These are phyloP conservation scores for Wickerhamiella kurtzmanii DNA, from an alignment of 805 yeast species.

Conservation along the genomic window DNA sequence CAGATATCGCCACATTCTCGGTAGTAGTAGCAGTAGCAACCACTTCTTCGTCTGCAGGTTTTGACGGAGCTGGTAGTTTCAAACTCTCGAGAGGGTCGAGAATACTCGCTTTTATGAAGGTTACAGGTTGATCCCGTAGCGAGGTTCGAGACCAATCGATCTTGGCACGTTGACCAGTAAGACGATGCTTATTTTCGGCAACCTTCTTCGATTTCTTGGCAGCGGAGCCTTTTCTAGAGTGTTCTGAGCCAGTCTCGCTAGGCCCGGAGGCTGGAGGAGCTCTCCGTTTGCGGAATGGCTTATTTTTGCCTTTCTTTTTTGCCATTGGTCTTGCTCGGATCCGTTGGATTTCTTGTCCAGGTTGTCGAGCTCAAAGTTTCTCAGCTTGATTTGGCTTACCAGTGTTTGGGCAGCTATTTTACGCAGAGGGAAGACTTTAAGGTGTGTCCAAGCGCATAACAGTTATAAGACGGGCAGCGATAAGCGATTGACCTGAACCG, in stretches of 20 bases:
- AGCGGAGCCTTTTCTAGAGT: slow-evolving; percentile 28
- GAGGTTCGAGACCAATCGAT: background rate
- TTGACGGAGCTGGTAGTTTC: background rate
- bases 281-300: background rate
- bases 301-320: background rate
- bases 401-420: too few species aligned
- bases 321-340: too few species aligned
- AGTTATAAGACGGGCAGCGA: too few species aligned
- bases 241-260: background rate
- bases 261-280: background rate
- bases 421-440: too few species aligned
- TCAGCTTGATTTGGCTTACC: background rate
- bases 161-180: slow-evolving; percentile 2
- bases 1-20: too few species aligned
- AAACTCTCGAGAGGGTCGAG: background rate
- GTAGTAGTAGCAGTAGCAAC: background rate
- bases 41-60: too few species aligned
- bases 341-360: too few species aligned
- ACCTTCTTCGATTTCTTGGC: background rate
- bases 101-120: slow-evolving; percentile 7
- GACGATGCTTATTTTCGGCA: background rate
- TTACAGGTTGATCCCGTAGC: slow-evolving; percentile 13
- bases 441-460: too few species aligned
- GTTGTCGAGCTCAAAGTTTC: too few species aligned
- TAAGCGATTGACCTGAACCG: too few species aligned